Evolutionary conservation across 371 early-diverging fungal species (phyloP).

Genomic region (Mortierella sp.): DNA sequence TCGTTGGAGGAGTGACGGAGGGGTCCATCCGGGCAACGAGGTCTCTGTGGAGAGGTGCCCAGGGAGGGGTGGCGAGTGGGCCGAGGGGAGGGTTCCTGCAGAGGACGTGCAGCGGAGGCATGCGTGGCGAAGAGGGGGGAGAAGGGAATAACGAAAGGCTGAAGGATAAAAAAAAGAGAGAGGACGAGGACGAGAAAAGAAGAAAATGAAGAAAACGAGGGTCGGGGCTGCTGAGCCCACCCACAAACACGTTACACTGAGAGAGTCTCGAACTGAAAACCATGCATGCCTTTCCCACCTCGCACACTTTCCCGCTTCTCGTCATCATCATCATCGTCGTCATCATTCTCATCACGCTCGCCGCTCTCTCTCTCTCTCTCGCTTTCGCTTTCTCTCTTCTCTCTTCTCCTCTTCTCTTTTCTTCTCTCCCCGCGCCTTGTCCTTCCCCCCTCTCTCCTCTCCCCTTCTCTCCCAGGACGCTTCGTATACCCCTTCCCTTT

Average conservation of each 20-base stretch:
- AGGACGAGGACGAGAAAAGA: too few relatives aligned
- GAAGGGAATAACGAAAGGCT: not conserved
- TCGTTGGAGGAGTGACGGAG: not conserved
- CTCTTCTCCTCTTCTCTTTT: not conserved
- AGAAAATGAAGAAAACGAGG: too few relatives aligned
- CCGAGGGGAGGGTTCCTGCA: not conserved
- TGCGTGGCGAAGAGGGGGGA: too few relatives aligned
- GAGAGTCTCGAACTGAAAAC: too few relatives aligned
- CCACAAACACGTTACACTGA: too few relatives aligned
- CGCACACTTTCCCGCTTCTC: not conserved
- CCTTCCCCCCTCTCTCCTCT: conserved; percentile 1
- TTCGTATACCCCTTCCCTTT: not conserved
- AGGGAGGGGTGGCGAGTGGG: conserved; percentile 1
- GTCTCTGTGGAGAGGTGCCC: not conserved
- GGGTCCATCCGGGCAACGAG: not conserved
- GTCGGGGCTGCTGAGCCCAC: too few relatives aligned
- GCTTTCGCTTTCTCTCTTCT: conserved; percentile 3
- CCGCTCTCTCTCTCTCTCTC: not conserved
- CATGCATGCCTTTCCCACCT: not conserved
- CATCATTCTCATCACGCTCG: not conserved
- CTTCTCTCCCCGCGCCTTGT: not conserved
- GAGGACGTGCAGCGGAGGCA: too few relatives aligned
- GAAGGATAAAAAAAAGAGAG: too few relatives aligned
- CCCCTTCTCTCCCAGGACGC: not conserved
- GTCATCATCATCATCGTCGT: not conserved